A percentile compares a stretch with the other conserved stretches of the same genome.
phyloP scores from a whole-genome alignment of 2,329 filamentous ascomycete genomes.

The Huntiella abstrusa region DNA sequence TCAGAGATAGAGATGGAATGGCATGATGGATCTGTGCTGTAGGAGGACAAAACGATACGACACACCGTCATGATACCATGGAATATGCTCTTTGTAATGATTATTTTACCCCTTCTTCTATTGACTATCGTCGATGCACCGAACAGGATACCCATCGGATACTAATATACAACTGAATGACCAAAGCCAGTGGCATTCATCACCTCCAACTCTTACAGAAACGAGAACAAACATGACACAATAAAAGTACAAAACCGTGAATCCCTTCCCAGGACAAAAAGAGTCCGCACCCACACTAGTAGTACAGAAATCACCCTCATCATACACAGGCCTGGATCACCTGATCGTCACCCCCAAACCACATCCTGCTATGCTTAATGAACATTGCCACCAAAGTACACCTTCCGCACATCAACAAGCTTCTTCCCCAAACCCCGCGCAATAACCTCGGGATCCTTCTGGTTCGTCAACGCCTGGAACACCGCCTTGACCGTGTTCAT shows the following conservation, averaged over 20 bases:
- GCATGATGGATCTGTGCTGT: conserved; percentile 9
- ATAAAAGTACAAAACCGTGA: background rate
- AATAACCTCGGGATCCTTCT: conserved; percentile 76
- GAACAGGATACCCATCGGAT: no score
- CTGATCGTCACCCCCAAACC: background rate
- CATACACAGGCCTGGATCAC: no score
- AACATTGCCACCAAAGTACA: conserved; percentile 78
- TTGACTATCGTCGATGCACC: no score
- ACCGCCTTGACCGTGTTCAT: conserved; percentile 97
- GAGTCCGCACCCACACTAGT: background rate
- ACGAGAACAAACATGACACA: background rate
- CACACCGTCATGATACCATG: background rate
- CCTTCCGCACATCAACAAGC: conserved; percentile 86
- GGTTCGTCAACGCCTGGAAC: conserved; percentile 62
- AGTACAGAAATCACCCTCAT: background rate
- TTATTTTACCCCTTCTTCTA: no score
- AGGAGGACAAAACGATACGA: background rate
- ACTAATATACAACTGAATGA: no score
- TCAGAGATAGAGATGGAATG: conserved; percentile 9
- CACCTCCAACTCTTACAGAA: no score
- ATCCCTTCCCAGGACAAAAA: background rate
- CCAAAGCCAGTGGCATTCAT: no score
- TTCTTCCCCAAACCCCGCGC: conserved; percentile 83
- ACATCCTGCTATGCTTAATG: conserved; percentile 23
- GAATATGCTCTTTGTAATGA: no score